Conservation (phyloP, 2,329 filamentous ascomycete species). For the Penicillium sp. region DNA sequence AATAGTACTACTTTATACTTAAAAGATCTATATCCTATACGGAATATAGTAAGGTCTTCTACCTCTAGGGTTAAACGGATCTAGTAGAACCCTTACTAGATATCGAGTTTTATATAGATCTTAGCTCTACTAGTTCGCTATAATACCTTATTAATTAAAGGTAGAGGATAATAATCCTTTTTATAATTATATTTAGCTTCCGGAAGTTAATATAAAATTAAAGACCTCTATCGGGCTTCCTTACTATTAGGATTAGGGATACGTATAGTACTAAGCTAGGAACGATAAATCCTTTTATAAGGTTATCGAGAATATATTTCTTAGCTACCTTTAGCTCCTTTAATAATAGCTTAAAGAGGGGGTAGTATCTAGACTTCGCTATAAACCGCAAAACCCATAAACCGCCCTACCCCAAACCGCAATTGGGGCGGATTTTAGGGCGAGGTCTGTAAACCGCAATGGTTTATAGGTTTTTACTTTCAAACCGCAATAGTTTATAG, state of each 20-base stretch:
- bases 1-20: not conserved
- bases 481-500: too few species aligned
- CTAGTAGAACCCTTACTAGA: not conserved
- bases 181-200: not conserved
- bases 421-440: too few species aligned
- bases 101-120: not conserved
- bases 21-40: not conserved
- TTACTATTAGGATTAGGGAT: not conserved
- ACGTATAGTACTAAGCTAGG: fast-evolving
- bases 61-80: not conserved
- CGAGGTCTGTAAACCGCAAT: too few species aligned
- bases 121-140: not conserved
- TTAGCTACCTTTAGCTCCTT: not conserved
- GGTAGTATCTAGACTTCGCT: not conserved
- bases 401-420: too few species aligned
- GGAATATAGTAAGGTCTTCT: not conserved
- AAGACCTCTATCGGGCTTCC: not conserved
- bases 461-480: too few species aligned
- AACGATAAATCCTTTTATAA: not conserved
- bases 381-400: too few species aligned
- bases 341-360: not conserved
- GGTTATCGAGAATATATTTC: not conserved
- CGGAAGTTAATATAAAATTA: not conserved
- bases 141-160: not conserved
- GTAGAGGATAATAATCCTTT: not conserved